Base-by-base conservation (phyloP, 805 yeast genomes). In the Spathaspora passalidarum region DNA sequence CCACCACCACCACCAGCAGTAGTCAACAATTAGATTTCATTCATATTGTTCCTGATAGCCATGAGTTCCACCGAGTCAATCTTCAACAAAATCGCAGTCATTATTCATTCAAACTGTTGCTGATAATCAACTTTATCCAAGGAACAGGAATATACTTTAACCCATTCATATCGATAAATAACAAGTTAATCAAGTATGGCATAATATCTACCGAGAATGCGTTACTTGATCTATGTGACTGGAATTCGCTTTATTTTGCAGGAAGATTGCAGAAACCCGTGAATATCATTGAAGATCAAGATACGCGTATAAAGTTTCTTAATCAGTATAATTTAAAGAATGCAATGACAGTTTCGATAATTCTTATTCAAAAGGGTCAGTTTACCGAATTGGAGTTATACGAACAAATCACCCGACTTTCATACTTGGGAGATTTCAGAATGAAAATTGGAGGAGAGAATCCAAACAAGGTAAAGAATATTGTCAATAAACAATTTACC, bases 251-350 rank as follows among this genome's bases (percentile, higher is more conserved):
- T 56, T 94, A 94, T 57, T 59, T 94, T 16, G 95, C 97, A 1
- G 99, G 99, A 1, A 73, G 99, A 50, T 69, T 94, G 47, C 99
- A 94, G 56, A 94, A 94, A 58, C 99, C 99, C 0, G 96, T 92
- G 4, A 84, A 86, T 49, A 54, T 47, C 75, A 87, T 26, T 62
- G 88, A 81, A 51, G 87, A 82, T 55, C 44, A 48, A 1, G 82
- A 84, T 47, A 74, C 84, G 1, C 73, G 79, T 56, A 74, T 87
- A 6, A 73, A 79, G 45, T 79, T 84, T 46, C 72, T 86, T 56
- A 86, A 88, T 57, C 91, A 88, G 56, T 79, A 76, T 50, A 94
- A 94, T 61, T 69, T 94, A 49, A 75, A 81, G 43, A 82, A 84
- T 46, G 97, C 96, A 5, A 78, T 91, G 42, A 75, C 89, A 9